Evolutionary conservation across 768 basidiomycete genomes (phyloP), one percentile per base, ranked within the genome.

Genomic region (Xerocomus potaroensis): DNA sequence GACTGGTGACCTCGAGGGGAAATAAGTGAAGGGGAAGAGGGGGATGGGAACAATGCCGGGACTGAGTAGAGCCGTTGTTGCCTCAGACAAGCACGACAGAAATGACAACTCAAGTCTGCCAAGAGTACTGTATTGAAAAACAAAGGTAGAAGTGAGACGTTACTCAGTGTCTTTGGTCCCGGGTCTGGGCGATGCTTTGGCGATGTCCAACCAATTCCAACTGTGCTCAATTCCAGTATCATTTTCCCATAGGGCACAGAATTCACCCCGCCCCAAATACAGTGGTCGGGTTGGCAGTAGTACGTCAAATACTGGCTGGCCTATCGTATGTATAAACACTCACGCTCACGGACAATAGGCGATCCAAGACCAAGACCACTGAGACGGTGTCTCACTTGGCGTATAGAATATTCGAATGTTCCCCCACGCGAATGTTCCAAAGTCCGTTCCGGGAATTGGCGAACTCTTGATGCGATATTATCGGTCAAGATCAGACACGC

Each of bases 141-240:
- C 19, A 3, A 7, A 27, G 33, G 34, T 29, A 10, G 45, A 47
- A 33, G n/a, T n/a, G n/a, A n/a, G n/a, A n/a, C n/a, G n/a, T n/a
- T n/a, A n/a, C n/a, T n/a, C n/a, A n/a, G 22, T 16, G 42, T 48
- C 49, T 26, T n/a, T 35, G 35, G 30, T 22, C 50, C 29, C 36
- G 43, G 30, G 43, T 56, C 35, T 37, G 15, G 47, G 50, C 54
- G 40, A 47, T 51, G 48, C 48, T 15, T 29, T 31, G 52, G 56
- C 52, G 52, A 49, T 52, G 57, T 45, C 41, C 47, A 18, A 22
- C 38, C 42, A 47, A 40, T 38, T 52, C 50, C 47, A 61, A 61
- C 51, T n/a, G 14, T 16, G 42, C 10, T 44, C 50, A 26, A 43
- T 62, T 60, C 23, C 34, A 39, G 58, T 56, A 59, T 40, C 21